Evolutionary conservation across 495 filamentous ascomycete genomes (phyloP).

Genomic region (Daldinia grandis): DNA sequence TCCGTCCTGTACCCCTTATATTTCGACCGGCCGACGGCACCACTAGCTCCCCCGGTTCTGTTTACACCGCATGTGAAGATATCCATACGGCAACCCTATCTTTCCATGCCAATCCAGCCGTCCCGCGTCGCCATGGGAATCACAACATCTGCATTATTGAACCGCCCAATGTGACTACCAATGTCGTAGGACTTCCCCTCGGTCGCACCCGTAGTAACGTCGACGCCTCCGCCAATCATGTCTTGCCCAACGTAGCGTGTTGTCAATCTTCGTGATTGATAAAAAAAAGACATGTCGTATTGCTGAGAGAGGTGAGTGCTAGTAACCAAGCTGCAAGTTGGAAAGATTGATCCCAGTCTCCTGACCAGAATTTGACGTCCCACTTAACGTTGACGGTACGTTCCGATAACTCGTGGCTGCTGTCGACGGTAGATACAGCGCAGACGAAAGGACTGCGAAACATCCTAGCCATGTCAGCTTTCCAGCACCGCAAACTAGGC

Average conservation of each 20-base stretch:
- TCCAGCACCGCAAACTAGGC: conserved; percentile 5
- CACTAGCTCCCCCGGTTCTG: background rate
- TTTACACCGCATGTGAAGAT: conserved; percentile 24
- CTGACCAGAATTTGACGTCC: conserved; percentile 3
- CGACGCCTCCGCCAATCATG: background rate
- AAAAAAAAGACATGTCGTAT: background rate
- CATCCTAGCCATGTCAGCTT: conserved; percentile 12
- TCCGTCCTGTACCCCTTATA: conserved; percentile 9
- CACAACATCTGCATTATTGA: conserved; percentile 31
- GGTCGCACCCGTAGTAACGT: conserved; percentile 3
- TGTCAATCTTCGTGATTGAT: conserved; percentile 1
- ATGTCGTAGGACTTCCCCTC: conserved; percentile 5
- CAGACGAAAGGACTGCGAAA: conserved; percentile 16
- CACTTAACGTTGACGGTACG: conserved; percentile 21
- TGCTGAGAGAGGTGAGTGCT: background rate
- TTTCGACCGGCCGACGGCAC: conserved; percentile 11
- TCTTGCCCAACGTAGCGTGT: background rate
- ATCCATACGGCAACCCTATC: conserved; percentile 11
- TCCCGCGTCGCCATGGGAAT: conserved; percentile 6
- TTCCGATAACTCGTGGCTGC: conserved; percentile 8
- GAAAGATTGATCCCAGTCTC: conserved; percentile 8
- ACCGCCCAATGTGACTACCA: conserved; percentile 13
- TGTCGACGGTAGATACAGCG: conserved; percentile 10
- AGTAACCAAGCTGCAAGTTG: background rate
- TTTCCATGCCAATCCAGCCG: conserved; percentile 1